Evolutionary conservation across 2,329 filamentous ascomycete species (phyloP).

Genomic region (Fusarium sp.): DNA sequence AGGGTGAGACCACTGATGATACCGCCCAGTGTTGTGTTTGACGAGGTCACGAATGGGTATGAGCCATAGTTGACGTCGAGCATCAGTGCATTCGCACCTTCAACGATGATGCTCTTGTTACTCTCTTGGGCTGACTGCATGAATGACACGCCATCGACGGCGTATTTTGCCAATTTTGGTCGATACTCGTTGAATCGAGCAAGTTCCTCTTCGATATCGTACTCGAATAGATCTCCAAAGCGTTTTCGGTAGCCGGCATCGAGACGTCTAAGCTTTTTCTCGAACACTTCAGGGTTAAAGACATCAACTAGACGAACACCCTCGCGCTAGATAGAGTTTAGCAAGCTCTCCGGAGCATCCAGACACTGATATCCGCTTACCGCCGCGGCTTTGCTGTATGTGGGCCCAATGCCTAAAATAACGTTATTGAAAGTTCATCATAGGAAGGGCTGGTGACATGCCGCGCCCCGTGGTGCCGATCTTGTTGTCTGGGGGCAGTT

Average conservation of each 20-base stretch:
- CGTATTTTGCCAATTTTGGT: constrained; percentile 1
- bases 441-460: background rate
- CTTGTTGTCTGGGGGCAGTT: constrained; percentile 15
- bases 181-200: constrained; percentile 12
- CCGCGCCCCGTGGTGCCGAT: constrained; percentile 23
- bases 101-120: constrained; percentile 14
- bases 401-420: constrained; percentile 12
- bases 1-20: constrained; percentile 14
- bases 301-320: constrained; percentile 10
- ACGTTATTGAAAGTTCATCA: constrained; percentile 1
- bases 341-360: background rate
- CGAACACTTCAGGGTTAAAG: constrained; percentile 4
- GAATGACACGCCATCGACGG: constrained; percentile 7
- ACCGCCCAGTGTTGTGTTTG: constrained; percentile 12
- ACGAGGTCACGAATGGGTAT: constrained; percentile 8
- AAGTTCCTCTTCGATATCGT: constrained; percentile 15
- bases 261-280: constrained; percentile 14
- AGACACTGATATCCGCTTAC: background rate
- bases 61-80: constrained; percentile 20
- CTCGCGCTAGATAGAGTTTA: constrained; percentile 7
- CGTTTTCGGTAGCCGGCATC: constrained; percentile 14
- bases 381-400: constrained; percentile 1
- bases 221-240: constrained; percentile 9
- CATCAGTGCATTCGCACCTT: constrained; percentile 18
- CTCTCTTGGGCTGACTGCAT: constrained; percentile 10